Evolutionary conservation across 345 rosid genomes (phyloP).

Genomic region (Pelargonium nanum): DNA sequence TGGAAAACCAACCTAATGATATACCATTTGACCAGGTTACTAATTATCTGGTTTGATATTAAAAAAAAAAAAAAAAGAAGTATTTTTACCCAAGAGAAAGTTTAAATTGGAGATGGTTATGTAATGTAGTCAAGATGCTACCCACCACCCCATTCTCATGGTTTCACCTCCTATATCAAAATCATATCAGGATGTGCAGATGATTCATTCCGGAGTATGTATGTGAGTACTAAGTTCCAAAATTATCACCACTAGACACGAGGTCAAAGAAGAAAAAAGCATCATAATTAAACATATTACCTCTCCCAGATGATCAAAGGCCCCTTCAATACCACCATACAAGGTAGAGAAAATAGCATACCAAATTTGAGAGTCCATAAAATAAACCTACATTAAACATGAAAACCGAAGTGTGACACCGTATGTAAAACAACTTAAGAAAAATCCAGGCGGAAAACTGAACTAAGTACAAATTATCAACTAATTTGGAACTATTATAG

Average conservation of each 20-base stretch:
- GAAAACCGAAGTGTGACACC: constrained; percentile 12
- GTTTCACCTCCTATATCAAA: no score
- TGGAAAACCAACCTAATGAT: not conserved
- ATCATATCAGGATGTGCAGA: no score
- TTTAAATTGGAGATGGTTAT: no score
- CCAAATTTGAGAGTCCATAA: constrained; percentile 97
- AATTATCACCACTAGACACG: no score
- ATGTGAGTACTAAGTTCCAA: no score
- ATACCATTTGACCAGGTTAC: not conserved
- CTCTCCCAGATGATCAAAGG: constrained; percentile 96
- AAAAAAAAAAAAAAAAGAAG: not conserved
- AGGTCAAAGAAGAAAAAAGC: not conserved
- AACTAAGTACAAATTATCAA: not conserved
- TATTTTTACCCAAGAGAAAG: not conserved
- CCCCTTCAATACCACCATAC: constrained; percentile 87
- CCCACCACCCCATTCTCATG: no score
- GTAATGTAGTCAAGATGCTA: no score
- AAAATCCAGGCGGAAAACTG: not conserved
- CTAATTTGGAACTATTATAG: constrained; percentile 2
- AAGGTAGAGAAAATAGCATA: constrained; percentile 78
- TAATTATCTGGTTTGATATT: not conserved
- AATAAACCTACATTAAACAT: constrained; percentile 54
- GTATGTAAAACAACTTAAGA: constrained; percentile 4
- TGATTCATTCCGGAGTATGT: no score
- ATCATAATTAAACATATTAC: constrained; percentile 25